Percentiles rank a stretch among this genome's conserved stretches.
phyloP scores from a whole-genome alignment of 208 protist genomes.

The Sergeia podlipaevii region DNA sequence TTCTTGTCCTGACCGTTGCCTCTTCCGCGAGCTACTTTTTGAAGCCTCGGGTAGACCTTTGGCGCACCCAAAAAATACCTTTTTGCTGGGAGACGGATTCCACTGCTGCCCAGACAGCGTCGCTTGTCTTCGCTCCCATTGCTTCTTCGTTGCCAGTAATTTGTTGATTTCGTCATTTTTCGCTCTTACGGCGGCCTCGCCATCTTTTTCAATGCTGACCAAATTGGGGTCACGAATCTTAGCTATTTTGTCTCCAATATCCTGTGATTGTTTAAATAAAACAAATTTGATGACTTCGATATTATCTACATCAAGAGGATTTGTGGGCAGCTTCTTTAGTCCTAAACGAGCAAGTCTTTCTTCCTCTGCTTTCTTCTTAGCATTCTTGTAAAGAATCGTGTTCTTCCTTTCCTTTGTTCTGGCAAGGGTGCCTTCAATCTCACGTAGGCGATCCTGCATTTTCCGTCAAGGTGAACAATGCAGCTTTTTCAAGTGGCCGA shows the following conservation, averaged over 20 bases:
- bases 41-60: conserved; percentile 69
- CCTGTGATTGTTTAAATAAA: conserved; percentile 55
- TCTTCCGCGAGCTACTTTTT: too few species aligned
- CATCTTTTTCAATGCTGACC: conserved; percentile 69
- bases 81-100: conserved; percentile 14
- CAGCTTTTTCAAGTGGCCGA: too few species aligned
- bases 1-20: neutral
- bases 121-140: conserved; percentile 55
- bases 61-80: conserved; percentile 76
- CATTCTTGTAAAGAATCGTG: conserved; percentile 77
- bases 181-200: conserved; percentile 56
- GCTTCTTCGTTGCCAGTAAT: conserved; percentile 45
- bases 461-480: too few species aligned
- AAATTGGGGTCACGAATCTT: conserved; percentile 44
- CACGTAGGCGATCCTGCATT: conserved; percentile 76
- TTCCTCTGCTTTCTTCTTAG: conserved; percentile 53
- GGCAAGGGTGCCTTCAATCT: conserved; percentile 85
- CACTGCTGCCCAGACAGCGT: conserved; percentile 16
- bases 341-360: conserved; percentile 51
- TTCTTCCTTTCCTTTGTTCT: conserved; percentile 73
- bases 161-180: conserved; percentile 82
- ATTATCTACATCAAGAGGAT: conserved; percentile 54
- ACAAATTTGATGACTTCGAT: conserved; percentile 62
- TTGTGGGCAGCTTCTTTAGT: conserved; percentile 58
- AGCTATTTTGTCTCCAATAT: conserved; percentile 73